Evolutionary conservation across 2,329 filamentous ascomycete genomes (phyloP).

Genomic region (Cladosporium sp.): DNA sequence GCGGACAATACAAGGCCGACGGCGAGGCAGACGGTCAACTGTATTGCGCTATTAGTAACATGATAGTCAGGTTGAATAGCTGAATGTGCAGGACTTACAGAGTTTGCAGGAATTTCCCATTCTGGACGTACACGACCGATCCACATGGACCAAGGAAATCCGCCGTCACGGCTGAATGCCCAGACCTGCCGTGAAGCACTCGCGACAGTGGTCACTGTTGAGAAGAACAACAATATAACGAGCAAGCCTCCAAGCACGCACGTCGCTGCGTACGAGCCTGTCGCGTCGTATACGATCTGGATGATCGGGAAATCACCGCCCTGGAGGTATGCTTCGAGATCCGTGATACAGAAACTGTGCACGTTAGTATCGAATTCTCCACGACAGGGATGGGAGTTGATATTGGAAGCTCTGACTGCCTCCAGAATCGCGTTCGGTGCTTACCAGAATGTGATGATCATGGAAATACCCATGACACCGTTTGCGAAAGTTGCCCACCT

Average conservation of each 20-base stretch:
- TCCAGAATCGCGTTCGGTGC: not conserved
- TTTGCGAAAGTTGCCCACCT: constrained; percentile 36
- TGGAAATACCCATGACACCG: constrained; percentile 30
- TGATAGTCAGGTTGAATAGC: not conserved
- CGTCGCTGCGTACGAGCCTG: constrained; percentile 27
- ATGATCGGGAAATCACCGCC: constrained; percentile 6
- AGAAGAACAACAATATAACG: constrained; percentile 31
- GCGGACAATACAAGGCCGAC: constrained; percentile 33
- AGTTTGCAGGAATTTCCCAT: constrained; percentile 32
- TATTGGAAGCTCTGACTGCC: not conserved
- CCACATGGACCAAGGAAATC: constrained; percentile 32
- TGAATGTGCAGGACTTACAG: constrained; percentile 23
- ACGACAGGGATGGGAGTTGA: too few species aligned
- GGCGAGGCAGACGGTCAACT: constrained; percentile 18
- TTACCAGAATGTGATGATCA: constrained; percentile 36
- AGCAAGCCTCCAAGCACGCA: constrained; percentile 30
- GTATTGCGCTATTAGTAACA: not conserved
- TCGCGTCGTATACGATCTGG: constrained; percentile 26
- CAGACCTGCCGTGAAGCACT: constrained; percentile 32
- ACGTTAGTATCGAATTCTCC: constrained; percentile 10
- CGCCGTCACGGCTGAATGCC: constrained; percentile 32
- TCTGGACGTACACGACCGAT: constrained; percentile 28
- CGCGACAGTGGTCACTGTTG: constrained; percentile 33
- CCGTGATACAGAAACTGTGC: constrained; percentile 8
- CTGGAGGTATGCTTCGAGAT: not conserved